phyloP scores from a whole-genome alignment of 495 filamentous ascomycete genomes.

The Lasiosphaeria miniovina region DNA sequence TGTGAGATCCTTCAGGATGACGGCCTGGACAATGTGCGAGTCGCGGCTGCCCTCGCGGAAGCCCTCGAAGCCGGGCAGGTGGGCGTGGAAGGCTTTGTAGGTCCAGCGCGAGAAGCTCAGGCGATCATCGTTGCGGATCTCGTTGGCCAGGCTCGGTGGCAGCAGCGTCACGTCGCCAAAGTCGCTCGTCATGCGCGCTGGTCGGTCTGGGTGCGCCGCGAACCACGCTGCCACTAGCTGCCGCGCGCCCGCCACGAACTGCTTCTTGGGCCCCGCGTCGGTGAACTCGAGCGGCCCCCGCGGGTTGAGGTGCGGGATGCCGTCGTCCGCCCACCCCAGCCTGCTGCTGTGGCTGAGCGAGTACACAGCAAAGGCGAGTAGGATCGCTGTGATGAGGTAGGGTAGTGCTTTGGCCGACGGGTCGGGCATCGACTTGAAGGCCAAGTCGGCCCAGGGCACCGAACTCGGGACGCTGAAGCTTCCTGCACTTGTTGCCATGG shows the following conservation, averaged over 20 bases:
- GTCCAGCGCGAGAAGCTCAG: constrained; percentile 37
- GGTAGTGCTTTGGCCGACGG: constrained; percentile 5
- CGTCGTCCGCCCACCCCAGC: background rate
- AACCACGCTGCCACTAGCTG: constrained; percentile 20
- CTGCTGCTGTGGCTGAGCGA: background rate
- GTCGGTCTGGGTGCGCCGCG: constrained; percentile 16
- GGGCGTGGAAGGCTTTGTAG: constrained; percentile 43
- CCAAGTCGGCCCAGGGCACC: background rate
- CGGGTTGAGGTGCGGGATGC: constrained; percentile 19
- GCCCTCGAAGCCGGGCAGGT: constrained; percentile 47
- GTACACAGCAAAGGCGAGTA: constrained; percentile 2
- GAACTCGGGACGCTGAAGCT: background rate
- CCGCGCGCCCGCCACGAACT: constrained; percentile 6
- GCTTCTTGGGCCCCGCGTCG: constrained; percentile 17
- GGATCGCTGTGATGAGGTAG: constrained; percentile 8
- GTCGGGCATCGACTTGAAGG: background rate
- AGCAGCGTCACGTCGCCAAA: constrained; percentile 36
- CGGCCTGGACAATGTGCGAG: constrained; percentile 32
- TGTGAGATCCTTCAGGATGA: constrained; percentile 47
- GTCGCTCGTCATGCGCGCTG: constrained; percentile 29
- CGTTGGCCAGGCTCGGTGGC: constrained; percentile 44
- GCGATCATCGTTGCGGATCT: constrained; percentile 43
- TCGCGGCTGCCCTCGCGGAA: constrained; percentile 29
- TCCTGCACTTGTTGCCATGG: too few relatives aligned
- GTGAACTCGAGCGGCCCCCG: constrained; percentile 12